A percentile compares a stretch with the other conserved stretches of the same genome.
Conservation (phyloP, 192 early-diverging fungal genomes). For the Kickxella alabastrina region DNA sequence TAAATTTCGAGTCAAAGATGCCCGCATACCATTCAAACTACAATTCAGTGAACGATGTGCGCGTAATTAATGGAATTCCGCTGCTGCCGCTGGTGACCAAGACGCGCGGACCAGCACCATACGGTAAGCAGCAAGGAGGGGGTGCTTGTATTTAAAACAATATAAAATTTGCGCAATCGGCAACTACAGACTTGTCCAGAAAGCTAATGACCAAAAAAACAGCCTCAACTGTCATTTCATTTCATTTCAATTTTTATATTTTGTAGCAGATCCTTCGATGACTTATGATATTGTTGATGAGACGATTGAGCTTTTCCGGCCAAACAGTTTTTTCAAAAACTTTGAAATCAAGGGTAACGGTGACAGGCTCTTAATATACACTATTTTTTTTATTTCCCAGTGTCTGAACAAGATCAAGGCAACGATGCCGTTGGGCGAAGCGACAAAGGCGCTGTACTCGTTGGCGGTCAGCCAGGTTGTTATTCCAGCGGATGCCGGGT, state of each 20-base stretch:
- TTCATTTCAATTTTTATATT: background rate
- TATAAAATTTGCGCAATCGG: too few relatives aligned
- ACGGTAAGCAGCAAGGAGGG: conserved; percentile 62
- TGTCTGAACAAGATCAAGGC: conserved; percentile 68
- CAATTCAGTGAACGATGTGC: conserved; percentile 21
- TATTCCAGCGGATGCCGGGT: conserved; percentile 87
- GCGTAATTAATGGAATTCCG: conserved; percentile 75
- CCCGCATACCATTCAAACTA: conserved; percentile 42
- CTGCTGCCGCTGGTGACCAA: conserved; percentile 89
- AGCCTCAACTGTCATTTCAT: conserved; percentile 3
- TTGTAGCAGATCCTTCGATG: conserved; percentile 46
- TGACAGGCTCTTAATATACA: conserved; percentile 93
- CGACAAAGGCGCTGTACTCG: conserved; percentile 71
- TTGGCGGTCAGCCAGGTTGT: conserved; percentile 87
- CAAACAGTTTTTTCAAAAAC: conserved; percentile 97
- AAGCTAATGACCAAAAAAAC: background rate
- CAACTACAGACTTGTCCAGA: too few relatives aligned
- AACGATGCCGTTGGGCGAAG: conserved; percentile 64
- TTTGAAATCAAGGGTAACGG: conserved; percentile 96
- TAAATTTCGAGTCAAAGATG: background rate
- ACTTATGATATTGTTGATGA: conserved; percentile 92
- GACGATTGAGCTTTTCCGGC: conserved; percentile 88
- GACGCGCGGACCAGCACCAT: conserved; percentile 76
- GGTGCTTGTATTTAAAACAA: too few relatives aligned
- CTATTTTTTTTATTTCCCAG: conserved; percentile 88